Evolutionary conservation across 169 alveolate genomes (phyloP), one percentile per base, ranked within the genome.

Genomic region (Cryptosporidium ryanae): DNA sequence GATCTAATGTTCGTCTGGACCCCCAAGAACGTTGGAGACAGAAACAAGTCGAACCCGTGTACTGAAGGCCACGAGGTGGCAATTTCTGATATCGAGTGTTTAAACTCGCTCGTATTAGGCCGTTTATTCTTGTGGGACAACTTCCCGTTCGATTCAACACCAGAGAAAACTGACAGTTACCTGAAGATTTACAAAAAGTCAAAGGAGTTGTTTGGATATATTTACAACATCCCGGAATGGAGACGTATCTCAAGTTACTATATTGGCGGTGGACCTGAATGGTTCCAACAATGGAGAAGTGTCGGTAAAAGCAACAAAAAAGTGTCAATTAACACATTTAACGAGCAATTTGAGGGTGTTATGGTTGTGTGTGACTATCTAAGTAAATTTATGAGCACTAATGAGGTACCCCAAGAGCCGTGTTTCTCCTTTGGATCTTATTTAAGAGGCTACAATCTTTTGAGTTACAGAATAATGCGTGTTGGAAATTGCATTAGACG

Each of bases 281-380:
- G 87, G 87, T 76, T 44, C 43, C 55, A 59, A 44, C 70, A 61
- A 46, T 76, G 87, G 87, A 55, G 43, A 50, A 55, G 87, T 55
- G 38, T 59, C 29, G 87, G 87, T 0, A 1, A 13, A 18, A 38
- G 63, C 3, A 23, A 15, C 8, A 76, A n/a, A 3, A 55, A 76
- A 32, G 18, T 38, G 7, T 54, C 71, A 31, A 76, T 61, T 34
- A 59, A 76, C 49, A 59, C 87, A 2, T 61, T 76, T 59, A 76
- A 76, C 59, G 87, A 76, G 38, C 76, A 76, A 29, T 76, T 76
- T 61, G 87, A 76, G 23, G 87, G 87, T 34, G 63, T 76, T 61
- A 76, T 76, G 87, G 27, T 59, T 17, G 87, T 76, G 4, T 76
- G 87, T 76, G 87, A 76, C 29, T 76, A 76, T 76, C 34, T 76